Evolutionary conservation across 148 eudicot species (phyloP).

Genomic region (Amaranthus cruentus): DNA sequence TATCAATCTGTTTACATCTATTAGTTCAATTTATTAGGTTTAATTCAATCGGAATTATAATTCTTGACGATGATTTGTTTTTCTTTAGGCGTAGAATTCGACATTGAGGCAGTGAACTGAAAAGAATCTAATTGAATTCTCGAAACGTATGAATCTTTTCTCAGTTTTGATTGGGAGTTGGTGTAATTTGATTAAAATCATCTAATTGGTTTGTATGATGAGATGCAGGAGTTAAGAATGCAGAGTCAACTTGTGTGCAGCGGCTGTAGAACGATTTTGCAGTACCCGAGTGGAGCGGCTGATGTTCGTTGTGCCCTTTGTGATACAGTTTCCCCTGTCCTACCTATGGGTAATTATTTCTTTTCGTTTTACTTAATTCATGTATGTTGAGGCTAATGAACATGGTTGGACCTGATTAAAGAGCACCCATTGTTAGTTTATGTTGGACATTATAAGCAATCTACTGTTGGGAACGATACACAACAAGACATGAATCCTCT

Average conservation of each 20-base stretch:
- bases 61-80: too few relatives aligned
- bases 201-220: neutral
- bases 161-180: neutral
- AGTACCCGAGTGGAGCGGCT: constrained; percentile 81
- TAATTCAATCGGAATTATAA: too few relatives aligned
- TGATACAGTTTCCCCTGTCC: constrained; percentile 59
- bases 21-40: too few relatives aligned
- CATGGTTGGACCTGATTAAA: too few relatives aligned
- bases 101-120: too few relatives aligned
- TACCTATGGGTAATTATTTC: constrained; percentile 39
- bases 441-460: too few relatives aligned
- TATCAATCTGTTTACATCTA: too few relatives aligned
- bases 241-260: constrained; percentile 87
- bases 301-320: constrained; percentile 88
- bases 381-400: too few relatives aligned
- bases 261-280: constrained; percentile 78
- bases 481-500: too few relatives aligned
- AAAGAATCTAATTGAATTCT: neutral
- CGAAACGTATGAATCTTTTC: neutral
- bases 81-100: too few relatives aligned
- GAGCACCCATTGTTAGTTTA: too few relatives aligned
- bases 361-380: neutral
- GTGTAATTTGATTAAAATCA: neutral
- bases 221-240: constrained; percentile 37
- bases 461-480: too few relatives aligned